A percentile compares a stretch with the other conserved stretches of the same genome.
These are phyloP conservation scores for Mycena filopes DNA, from an alignment of 768 basidiomycete genomes.

Conservation along the genomic window DNA sequence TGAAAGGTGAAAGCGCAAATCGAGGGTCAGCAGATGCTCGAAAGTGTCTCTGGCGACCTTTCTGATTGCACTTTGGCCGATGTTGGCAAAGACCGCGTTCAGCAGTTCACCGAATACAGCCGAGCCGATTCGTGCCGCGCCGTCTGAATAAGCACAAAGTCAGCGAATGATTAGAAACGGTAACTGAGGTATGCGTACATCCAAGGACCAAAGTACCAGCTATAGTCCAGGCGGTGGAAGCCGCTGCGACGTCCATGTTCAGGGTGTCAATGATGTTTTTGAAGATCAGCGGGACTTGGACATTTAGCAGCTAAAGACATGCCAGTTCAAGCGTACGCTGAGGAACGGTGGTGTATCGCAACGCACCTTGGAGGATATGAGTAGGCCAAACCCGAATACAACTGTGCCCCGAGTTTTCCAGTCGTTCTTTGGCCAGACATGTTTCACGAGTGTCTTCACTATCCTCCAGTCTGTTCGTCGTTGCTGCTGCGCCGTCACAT, in stretches of 20 bases:
- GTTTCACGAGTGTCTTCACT: constrained; percentile 80
- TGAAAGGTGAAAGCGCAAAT: constrained; percentile 91
- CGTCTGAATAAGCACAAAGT: constrained; percentile 65
- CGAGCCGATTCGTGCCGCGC: constrained; percentile 88
- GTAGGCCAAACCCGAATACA: constrained; percentile 79
- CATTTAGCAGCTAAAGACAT: constrained; percentile 81
- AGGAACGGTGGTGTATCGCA: constrained; percentile 9
- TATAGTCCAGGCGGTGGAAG: constrained; percentile 88
- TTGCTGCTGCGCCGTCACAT: constrained; percentile 50
- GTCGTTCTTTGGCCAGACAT: constrained; percentile 93
- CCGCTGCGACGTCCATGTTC: constrained; percentile 80
- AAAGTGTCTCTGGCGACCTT: constrained; percentile 97
- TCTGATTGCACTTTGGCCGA: constrained; percentile 93
- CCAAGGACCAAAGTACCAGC: constrained; percentile 92
- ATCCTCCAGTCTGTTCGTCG: constrained; percentile 88
- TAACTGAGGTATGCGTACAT: constrained; percentile 71
- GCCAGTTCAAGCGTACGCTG: neutral
- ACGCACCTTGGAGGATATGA: constrained; percentile 87
- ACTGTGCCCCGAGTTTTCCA: constrained; percentile 87
- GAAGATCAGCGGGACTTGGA: constrained; percentile 98
- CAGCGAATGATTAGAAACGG: constrained; percentile 5
- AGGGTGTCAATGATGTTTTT: constrained; percentile 91
- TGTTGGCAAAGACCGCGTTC: constrained; percentile 96
- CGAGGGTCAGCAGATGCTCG: constrained; percentile 89
- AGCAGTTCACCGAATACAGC: constrained; percentile 91